Evolutionary conservation across 805 yeast species (phyloP).

Genomic region (Metschnikowia anglica): DNA sequence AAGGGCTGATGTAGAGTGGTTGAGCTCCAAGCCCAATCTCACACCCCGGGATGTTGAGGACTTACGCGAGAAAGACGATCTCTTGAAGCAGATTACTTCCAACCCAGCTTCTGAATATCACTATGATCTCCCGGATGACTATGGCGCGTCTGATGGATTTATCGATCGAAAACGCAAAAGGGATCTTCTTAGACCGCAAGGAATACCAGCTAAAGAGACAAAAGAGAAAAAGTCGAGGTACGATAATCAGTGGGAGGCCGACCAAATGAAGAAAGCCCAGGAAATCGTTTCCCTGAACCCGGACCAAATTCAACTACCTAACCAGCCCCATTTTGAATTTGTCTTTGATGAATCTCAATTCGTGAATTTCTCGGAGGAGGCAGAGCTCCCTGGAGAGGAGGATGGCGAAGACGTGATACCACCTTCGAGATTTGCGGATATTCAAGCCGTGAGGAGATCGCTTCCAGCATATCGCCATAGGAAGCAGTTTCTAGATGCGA

Average conservation of each 20-base stretch:
- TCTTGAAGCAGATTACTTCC: slow-evolving; percentile 8
- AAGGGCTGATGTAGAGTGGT: slow-evolving; percentile 1
- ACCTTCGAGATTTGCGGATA: slow-evolving; percentile 16
- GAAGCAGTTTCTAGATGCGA: slow-evolving; percentile 56
- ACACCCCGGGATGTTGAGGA: slow-evolving; percentile 17
- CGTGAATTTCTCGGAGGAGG: slow-evolving; percentile 53
- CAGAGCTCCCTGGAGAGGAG: slow-evolving; percentile 25
- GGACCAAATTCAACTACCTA: slow-evolving; percentile 44
- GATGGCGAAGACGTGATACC: slow-evolving; percentile 25
- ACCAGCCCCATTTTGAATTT: slow-evolving; percentile 59
- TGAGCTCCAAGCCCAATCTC: slow-evolving; percentile 5
- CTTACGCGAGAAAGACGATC: slow-evolving; percentile 13
- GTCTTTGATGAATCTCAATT: slow-evolving; percentile 70
- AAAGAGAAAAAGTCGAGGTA: slow-evolving; percentile 22
- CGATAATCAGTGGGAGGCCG: slow-evolving; percentile 51
- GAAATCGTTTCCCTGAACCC: slow-evolving; percentile 24
- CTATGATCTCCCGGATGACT: slow-evolving; percentile 52
- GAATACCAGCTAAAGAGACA: slow-evolving; percentile 13
- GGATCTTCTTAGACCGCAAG: slow-evolving; percentile 42
- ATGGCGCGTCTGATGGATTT: slow-evolving; percentile 50
- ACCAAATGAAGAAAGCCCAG: slow-evolving; percentile 47
- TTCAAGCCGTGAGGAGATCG: slow-evolving; percentile 56
- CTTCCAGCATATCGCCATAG: slow-evolving; percentile 75
- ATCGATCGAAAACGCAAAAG: slow-evolving; percentile 56
- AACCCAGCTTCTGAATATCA: background rate